Base-by-base conservation (phyloP, 176 grass and related monocot genomes). In the Urochloa ruziziensis region DNA sequence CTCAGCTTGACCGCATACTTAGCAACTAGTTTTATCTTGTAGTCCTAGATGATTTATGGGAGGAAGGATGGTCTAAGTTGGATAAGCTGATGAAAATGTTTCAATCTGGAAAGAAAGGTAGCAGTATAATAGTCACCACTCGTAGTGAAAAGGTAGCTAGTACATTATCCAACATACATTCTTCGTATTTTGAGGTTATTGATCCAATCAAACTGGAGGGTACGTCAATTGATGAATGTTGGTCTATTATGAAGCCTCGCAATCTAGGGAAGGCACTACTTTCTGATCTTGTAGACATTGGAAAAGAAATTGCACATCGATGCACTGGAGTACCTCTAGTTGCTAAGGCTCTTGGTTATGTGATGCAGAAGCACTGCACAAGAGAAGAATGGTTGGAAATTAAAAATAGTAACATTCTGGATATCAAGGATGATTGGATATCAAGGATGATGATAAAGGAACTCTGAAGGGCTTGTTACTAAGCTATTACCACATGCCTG, bases 281-380 rank as follows among this genome's bases (percentile, higher is more conserved):
- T 19, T 24, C 9, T 74, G 49, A 36, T 27, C 75, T 85, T 27
- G 15, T 51, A 15, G 16, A 9, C n/a, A 89, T 75, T 33, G 85
- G 85, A 71, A 63, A 58, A 71, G 76, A 82, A 27, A 87, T 87
- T 35, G 70, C 87, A 25, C 57, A 54, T 13, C 56, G 37, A 62
- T 91, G 90, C 2, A 17, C 54, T 53, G 90, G 90, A 23, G 71
- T 88, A 35, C 86, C 90, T 7, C 58, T 91, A 73, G 81, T 86
- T 60, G 90, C 81, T 14, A 80, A 75, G 5, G 66, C 80, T 70
- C 74, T 87, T 74, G 89, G 89, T 54, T 47, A 62, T 46, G 83
- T 80, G 80, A n/a, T 91, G 47, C 58, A 53, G 15, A 87, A 70
- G 77, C 34, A 72, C 2, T 43, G 64, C 2, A 74, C 49, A 54